Conservation (phyloP, 2,329 filamentous ascomycete species). For the Fusarium metavorans region DNA sequence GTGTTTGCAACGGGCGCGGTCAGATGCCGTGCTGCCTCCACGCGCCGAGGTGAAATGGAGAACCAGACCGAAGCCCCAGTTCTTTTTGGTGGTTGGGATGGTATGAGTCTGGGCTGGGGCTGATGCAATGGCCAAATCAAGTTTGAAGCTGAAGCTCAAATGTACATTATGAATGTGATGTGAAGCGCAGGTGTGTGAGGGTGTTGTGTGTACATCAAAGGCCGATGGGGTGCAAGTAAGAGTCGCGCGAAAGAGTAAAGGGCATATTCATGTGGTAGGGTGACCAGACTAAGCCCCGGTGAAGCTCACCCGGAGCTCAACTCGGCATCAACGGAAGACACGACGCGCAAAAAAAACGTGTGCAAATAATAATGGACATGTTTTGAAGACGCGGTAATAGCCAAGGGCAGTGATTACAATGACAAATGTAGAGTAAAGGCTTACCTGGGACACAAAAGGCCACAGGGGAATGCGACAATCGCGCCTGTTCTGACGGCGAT, state of each 20-base stretch:
- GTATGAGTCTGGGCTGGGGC: slow-evolving; percentile 26
- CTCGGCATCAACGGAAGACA: slow-evolving; percentile 34
- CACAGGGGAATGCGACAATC: slow-evolving; percentile 31
- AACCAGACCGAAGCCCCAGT: slow-evolving; percentile 20
- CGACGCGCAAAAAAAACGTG: slow-evolving; percentile 21
- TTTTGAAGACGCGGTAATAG: not conserved
- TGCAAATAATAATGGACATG: slow-evolving; percentile 3
- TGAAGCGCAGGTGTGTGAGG: slow-evolving; percentile 15
- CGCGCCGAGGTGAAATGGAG: slow-evolving; percentile 23
- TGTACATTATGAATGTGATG: slow-evolving; percentile 20
- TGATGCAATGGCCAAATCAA: slow-evolving; percentile 20
- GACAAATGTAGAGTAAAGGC: slow-evolving; percentile 17
- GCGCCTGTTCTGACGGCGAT: slow-evolving; percentile 29
- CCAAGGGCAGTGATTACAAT: not conserved
- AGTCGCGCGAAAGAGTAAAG: not conserved
- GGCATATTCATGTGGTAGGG: not conserved
- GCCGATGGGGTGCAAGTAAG: slow-evolving; percentile 2
- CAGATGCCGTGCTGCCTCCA: slow-evolving; percentile 30
- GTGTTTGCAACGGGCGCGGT: slow-evolving; percentile 28
- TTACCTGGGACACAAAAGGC: slow-evolving; percentile 21
- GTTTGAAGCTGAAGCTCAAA: slow-evolving; percentile 10
- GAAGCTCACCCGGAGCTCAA: slow-evolving; percentile 24
- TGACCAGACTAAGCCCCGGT: not conserved
- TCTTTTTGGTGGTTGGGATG: slow-evolving; percentile 33
- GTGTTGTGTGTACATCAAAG: slow-evolving; percentile 14